Evolutionary conservation across 164 flowering plant species (phyloP).

Genomic region (Euptelea pleiosperma): DNA sequence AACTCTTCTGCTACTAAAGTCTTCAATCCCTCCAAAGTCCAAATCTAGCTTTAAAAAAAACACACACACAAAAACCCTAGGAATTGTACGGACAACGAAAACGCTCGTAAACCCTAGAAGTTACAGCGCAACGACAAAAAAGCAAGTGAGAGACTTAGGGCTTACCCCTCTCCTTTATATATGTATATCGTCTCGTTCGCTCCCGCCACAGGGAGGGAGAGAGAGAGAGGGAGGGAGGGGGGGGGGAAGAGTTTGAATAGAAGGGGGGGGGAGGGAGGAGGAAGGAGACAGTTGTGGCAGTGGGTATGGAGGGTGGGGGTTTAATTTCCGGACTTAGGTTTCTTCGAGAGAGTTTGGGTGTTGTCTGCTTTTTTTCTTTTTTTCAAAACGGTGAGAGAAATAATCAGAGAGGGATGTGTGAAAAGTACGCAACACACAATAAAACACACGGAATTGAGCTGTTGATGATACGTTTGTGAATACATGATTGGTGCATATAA

Average conservation of each 20-base stretch:
- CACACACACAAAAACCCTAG: conserved; percentile 18
- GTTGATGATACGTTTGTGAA: no score
- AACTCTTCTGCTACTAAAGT: background rate
- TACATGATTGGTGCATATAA: no score
- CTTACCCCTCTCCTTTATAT: background rate
- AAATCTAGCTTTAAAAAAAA: background rate
- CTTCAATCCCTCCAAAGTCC: background rate
- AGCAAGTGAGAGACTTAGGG: background rate
- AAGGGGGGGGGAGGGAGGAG: conserved; percentile 15
- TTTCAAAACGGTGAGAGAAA: no score
- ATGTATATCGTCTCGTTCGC: background rate
- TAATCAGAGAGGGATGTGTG: no score
- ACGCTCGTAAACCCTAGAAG: conserved; percentile 1
- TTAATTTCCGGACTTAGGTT: no score
- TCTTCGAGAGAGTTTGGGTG: background rate
- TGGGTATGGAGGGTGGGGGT: background rate
- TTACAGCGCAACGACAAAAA: background rate
- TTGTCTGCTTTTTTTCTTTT: no score
- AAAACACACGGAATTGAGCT: no score
- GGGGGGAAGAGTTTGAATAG: conserved; percentile 4
- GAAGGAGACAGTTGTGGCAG: background rate
- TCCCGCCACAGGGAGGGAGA: background rate
- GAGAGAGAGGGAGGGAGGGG: background rate
- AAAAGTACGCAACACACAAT: background rate
- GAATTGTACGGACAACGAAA: background rate